phyloP scores from a whole-genome alignment of 805 yeast genomes.

The Yarrowia yakushimensis region DNA sequence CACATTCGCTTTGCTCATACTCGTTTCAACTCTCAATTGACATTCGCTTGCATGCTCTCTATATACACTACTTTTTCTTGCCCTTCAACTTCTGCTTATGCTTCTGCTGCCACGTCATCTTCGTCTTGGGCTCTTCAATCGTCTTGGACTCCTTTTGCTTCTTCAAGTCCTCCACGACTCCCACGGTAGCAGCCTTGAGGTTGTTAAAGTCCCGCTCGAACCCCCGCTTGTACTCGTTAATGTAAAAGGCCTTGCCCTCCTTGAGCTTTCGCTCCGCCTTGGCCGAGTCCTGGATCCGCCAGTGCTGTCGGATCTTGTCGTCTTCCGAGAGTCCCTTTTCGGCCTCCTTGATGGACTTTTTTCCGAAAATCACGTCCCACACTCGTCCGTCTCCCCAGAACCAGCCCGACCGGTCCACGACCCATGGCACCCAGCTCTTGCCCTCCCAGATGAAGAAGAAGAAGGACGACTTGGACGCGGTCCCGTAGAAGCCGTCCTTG shows the following conservation, averaged over 20 bases:
- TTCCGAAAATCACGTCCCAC: constrained; percentile 76
- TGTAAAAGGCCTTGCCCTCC: constrained; percentile 30
- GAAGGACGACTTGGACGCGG: constrained; percentile 69
- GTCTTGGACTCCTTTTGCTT: neutral
- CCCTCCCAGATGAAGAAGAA: constrained; percentile 67
- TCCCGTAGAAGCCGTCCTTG: constrained; percentile 84
- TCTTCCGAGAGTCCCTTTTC: constrained; percentile 66
- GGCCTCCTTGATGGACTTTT: constrained; percentile 71
- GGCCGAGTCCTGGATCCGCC: constrained; percentile 48
- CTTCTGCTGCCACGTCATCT: constrained; percentile 19
- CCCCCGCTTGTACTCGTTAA: constrained; percentile 24
- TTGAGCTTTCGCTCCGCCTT: constrained; percentile 40
- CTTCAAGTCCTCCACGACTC: constrained; percentile 17
- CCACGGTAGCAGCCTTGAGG: constrained; percentile 8
- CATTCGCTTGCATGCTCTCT: neutral
- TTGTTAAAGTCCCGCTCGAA: constrained; percentile 18
- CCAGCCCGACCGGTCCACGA: constrained; percentile 80
- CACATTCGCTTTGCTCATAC: neutral
- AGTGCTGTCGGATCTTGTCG: constrained; percentile 51
- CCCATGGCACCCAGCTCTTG: constrained; percentile 58
- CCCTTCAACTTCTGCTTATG: constrained; percentile 12
- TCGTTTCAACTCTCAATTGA: too few relatives aligned
- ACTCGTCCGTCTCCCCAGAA: constrained; percentile 92
- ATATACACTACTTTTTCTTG: constrained; percentile 6
- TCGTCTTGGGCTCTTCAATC: constrained; percentile 3